Percentiles rank a stretch among this genome's conserved stretches.
phyloP scores from a whole-genome alignment of 1,284 basidiomycete genomes.

The Vanrija humicola region DNA sequence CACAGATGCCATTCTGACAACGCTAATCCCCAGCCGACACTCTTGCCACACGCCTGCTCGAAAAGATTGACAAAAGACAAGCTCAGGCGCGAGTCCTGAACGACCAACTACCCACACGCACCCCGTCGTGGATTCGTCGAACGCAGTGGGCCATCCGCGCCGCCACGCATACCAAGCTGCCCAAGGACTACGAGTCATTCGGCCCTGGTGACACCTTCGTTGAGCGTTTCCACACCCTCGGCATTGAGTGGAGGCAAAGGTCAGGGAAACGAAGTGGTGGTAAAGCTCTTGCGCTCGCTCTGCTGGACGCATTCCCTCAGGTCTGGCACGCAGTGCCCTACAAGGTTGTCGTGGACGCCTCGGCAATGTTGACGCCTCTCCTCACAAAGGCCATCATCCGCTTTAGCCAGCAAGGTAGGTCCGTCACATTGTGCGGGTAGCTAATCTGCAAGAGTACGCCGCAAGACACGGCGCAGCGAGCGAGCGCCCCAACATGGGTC shows the following conservation, averaged over 20 bases:
- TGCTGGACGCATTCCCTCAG: not conserved
- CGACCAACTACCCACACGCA: not conserved
- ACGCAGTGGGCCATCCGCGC: not conserved
- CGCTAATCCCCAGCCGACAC: not conserved
- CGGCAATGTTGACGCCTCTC: not conserved
- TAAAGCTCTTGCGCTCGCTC: not conserved
- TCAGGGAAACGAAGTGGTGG: not conserved
- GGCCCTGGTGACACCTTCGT: not conserved
- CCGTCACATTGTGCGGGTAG: too few relatives aligned
- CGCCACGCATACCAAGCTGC: not conserved
- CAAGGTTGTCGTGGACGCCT: not conserved
- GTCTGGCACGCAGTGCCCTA: not conserved
- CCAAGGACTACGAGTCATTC: not conserved
- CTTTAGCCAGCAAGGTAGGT: conserved; percentile 6
- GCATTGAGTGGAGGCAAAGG: not conserved
- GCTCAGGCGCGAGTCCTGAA: not conserved
- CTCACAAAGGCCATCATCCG: conserved; percentile 5
- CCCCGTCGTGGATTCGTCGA: not conserved
- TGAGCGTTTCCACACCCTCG: not conserved
- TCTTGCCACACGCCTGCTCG: too few relatives aligned
- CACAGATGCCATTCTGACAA: not conserved
- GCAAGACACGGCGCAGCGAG: too few relatives aligned
- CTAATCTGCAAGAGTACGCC: not conserved
- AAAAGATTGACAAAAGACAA: too few relatives aligned
- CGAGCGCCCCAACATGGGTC: too few relatives aligned